phyloP scores from a whole-genome alignment of 768 basidiomycete species.

The Stropharia rugosoannulata region DNA sequence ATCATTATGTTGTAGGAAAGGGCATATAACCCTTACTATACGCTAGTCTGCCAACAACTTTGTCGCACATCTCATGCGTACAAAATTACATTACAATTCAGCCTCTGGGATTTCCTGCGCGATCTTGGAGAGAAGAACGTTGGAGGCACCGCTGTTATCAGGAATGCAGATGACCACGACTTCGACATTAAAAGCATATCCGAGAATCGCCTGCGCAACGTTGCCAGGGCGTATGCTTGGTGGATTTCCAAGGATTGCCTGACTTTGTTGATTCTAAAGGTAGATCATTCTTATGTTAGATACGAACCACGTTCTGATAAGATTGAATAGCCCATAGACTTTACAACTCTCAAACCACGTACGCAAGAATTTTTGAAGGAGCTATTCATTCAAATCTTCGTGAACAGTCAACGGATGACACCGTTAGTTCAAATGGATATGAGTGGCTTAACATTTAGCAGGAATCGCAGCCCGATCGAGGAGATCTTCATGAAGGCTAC shows the following conservation, averaged over 20 bases:
- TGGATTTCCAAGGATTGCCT: constrained; percentile 86
- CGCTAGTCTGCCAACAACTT: constrained; percentile 83
- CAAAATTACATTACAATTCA: constrained; percentile 92
- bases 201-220: constrained; percentile 58
- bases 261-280: constrained; percentile 80
- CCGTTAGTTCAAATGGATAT: constrained; percentile 50
- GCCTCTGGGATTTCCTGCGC: constrained; percentile 94
- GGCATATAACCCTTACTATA: constrained; percentile 93
- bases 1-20: constrained; percentile 61
- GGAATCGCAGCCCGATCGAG: constrained; percentile 64
- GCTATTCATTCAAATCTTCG: constrained; percentile 66
- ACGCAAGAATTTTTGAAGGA: constrained; percentile 68
- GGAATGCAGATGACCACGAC: constrained; percentile 54
- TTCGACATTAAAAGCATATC: constrained; percentile 56
- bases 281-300: constrained; percentile 24
- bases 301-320: not conserved
- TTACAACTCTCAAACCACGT: constrained; percentile 66
- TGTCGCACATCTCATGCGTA: constrained; percentile 78
- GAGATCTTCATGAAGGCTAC: constrained; percentile 78
- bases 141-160: constrained; percentile 77
- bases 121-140: constrained; percentile 84
- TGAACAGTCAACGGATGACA: constrained; percentile 72
- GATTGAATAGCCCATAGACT: constrained; percentile 75
- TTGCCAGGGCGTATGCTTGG: constrained; percentile 89
- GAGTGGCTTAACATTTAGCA: constrained; percentile 37